Base-by-base conservation (phyloP, 306 rosid species). In the Lupinus albus region DNA sequence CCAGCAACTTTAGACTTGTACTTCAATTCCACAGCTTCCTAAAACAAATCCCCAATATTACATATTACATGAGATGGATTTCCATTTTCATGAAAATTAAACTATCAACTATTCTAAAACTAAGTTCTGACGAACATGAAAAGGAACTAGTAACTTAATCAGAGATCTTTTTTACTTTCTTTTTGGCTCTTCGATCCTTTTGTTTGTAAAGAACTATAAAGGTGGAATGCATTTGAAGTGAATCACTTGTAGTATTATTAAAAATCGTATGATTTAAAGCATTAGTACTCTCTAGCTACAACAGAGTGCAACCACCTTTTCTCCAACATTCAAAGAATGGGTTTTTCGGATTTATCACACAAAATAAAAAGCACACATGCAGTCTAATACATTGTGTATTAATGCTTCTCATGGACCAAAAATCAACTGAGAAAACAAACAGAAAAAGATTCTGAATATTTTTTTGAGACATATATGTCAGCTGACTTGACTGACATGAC, bases 1-100 rank as follows among this genome's bases (percentile, higher is more conserved):
- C 96, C 98, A 36, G 87, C 83, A 33, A 87, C 93, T 84, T 84
- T 93, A 67, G 96, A 89, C 64, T 84, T 89, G 85, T 86, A 82
- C 76, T 93, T 86, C 95, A 95, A 93, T 42, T 87, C 96, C 44
- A 86, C 89, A 7, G 87, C 89, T 79, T 90, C 96, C 91, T 87
- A 44, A 69, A 66, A 44, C 44, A 2, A 32, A 12, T 25, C 38
- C 72, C 72, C 54, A 64, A 36, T n/a, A 36, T 8, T 15, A 11
- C 3, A 36, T n/a, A 36, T 8, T 15, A 11, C 3, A 46, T 62
- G 16, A 44, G 14, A 12, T 30, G 42, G 16, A 49, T 33, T 32
- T 25, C 30, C 1, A 2, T 51, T 57, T 64, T 35, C 4, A 13
- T 14, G 11, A 3, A 28, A 36, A 57, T 5, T 20, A 41, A 33